Evolutionary conservation across 768 basidiomycete species (phyloP).

Genomic region (Boletus vinaceobasis): DNA sequence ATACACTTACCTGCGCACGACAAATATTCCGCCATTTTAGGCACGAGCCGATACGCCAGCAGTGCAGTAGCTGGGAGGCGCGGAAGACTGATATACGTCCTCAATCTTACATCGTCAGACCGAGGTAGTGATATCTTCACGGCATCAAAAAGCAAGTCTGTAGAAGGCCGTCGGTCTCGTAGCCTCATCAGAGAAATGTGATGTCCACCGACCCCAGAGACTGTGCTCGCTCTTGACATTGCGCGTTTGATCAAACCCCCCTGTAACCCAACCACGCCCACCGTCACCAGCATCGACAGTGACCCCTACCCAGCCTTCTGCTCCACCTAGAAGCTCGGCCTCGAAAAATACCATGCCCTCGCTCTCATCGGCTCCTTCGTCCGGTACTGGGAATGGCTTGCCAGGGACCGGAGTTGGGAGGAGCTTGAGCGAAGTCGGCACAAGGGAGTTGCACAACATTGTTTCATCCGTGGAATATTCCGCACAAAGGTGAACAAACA

Average conservation of each 20-base stretch:
- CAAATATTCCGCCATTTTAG: constrained; percentile 21
- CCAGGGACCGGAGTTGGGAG: constrained; percentile 59
- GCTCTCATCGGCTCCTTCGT: constrained; percentile 70
- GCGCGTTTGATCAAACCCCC: constrained; percentile 42
- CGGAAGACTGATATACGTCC: constrained; percentile 49
- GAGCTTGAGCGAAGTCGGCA: constrained; percentile 51
- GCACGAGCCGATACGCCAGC: constrained; percentile 57
- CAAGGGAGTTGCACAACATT: constrained; percentile 38
- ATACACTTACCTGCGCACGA: constrained; percentile 30
- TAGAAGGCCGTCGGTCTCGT: constrained; percentile 8
- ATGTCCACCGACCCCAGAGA: constrained; percentile 40
- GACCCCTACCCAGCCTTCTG: constrained; percentile 50
- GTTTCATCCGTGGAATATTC: constrained; percentile 15
- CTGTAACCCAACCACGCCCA: constrained; percentile 60
- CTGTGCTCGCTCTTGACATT: constrained; percentile 32
- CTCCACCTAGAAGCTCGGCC: constrained; percentile 35
- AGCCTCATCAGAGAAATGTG: neutral
- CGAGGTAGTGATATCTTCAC: constrained; percentile 32
- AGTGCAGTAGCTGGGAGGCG: constrained; percentile 57
- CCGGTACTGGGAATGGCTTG: constrained; percentile 58
- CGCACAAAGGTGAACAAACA: constrained; percentile 47
- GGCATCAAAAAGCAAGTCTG: constrained; percentile 41
- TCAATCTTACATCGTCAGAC: constrained; percentile 34
- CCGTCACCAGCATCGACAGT: constrained; percentile 45
- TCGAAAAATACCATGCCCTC: constrained; percentile 70